Evolutionary conservation across 208 protist genomes (phyloP), one percentile per base, ranked within the genome.

Genomic region (Wallacemonas collosoma): DNA sequence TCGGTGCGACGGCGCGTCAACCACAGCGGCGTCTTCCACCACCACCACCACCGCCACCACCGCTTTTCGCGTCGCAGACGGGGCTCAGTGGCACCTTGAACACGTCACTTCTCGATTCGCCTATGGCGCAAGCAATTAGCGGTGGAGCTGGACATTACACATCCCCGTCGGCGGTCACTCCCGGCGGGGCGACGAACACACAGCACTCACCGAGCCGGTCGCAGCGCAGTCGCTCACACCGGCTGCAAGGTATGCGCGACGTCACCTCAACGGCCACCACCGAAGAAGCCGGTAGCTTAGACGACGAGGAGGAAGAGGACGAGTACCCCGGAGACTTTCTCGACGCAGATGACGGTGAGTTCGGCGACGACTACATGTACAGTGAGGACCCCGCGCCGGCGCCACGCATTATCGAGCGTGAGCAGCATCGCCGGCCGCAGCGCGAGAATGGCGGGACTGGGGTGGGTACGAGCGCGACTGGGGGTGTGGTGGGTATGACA

Each of bases 371-470:
- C 15, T 56, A 72, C n/a, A 39, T 53, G 26, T 77, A 86, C 60
- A 65, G 43, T 2, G 71, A 62, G 12, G 70, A 47, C 41, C 68
- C 60, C 7, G 70, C 73, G 43, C 83, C 68, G 15, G 84, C 86
- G 17, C 91, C 91, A 56, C 88, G 87, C 57, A 94, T 96, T 48
- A 94, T 96, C 53, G 91, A 96, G 75, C 88, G 86, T 17, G 89
- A 93, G 75, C 91, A 94, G 80, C 87, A 94, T 68, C 79, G 86
- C 5, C 84, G 91, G 26, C 48, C 68, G 15, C 74, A 60, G 38
- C 45, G 64, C 11, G 64, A 58, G 8, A 50, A 50, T 1, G 45
- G 45, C 45, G 45, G 45, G 8, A 50, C 45, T 12, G 45, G 26
- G 26, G 26, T 26, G 0, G 26, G 26, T 26, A 26, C 26, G 26